Percentiles rank a stretch among this genome's conserved stretches.
Conservation (phyloP, 805 yeast genomes). For the Kuraishia piskuri region DNA sequence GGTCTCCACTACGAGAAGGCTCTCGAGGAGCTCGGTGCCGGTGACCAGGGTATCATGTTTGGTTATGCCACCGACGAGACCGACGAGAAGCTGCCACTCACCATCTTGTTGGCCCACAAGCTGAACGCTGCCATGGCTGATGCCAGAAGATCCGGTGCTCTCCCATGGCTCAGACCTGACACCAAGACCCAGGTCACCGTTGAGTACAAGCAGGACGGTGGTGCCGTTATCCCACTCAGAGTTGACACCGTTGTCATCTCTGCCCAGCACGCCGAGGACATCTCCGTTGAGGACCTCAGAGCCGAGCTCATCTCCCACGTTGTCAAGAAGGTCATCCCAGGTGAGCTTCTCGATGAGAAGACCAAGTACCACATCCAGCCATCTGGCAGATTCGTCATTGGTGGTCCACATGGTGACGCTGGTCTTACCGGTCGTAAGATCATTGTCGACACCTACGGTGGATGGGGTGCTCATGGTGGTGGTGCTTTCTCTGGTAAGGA, state of each 20-base stretch:
- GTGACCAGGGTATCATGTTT: constrained; percentile 99
- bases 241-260: constrained; percentile 97
- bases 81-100: constrained; percentile 93
- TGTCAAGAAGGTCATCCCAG: constrained; percentile 88
- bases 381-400: constrained; percentile 98
- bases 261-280: constrained; percentile 95
- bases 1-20: constrained; percentile 97
- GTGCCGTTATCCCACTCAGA: constrained; percentile 92
- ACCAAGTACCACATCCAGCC: constrained; percentile 98
- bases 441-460: constrained; percentile 99
- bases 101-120: constrained; percentile 89
- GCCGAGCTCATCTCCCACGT: constrained; percentile 67
- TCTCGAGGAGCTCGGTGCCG: constrained; percentile 97
- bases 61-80: constrained; percentile 99
- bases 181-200: constrained; percentile 99
- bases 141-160: constrained; percentile 93
- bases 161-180: constrained; percentile 98
- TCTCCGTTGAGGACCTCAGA: constrained; percentile 90
- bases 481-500: constrained; percentile 99
- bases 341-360: constrained; percentile 82
- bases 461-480: constrained; percentile 99
- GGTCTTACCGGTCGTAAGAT: constrained; percentile 99
- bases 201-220: constrained; percentile 88
- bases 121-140: constrained; percentile 94
- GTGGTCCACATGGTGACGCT: constrained; percentile 99